Evolutionary conservation across 2,329 filamentous ascomycete species (phyloP).

Genomic region (Talaromyces sp.): DNA sequence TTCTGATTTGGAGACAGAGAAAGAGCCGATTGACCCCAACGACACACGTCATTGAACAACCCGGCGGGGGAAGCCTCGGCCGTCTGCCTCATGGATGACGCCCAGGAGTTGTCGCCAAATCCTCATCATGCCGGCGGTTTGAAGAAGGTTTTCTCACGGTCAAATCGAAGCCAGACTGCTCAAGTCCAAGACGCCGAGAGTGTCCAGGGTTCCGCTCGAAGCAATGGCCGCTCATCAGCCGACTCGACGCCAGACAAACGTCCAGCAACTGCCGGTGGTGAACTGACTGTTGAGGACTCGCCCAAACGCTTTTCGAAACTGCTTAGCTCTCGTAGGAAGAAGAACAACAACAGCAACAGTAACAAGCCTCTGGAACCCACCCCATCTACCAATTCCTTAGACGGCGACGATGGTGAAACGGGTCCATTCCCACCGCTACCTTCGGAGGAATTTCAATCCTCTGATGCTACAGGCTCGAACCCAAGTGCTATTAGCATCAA

Average conservation of each 20-base stretch:
- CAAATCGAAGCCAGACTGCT: conserved; percentile 33
- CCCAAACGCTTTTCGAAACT: conserved; percentile 48
- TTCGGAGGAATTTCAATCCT: conserved; percentile 19
- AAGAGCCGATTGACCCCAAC: neutral
- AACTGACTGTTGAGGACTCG: conserved; percentile 23
- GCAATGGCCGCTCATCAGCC: conserved; percentile 32
- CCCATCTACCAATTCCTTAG: conserved; percentile 1
- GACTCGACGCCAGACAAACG: conserved; percentile 34
- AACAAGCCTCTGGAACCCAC: conserved; percentile 8
- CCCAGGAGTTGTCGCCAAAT: conserved; percentile 15
- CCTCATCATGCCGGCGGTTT: conserved; percentile 29
- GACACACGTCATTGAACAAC: neutral
- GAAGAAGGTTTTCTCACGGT: conserved; percentile 28
- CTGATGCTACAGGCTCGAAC: conserved; percentile 15
- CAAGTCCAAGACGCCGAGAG: conserved; percentile 29
- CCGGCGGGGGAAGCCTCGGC: neutral
- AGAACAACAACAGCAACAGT: conserved; percentile 29
- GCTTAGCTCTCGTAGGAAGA: conserved; percentile 39
- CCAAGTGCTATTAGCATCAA: conserved; percentile 17
- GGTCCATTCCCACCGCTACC: neutral
- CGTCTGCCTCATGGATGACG: conserved; percentile 26
- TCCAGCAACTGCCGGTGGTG: conserved; percentile 31
- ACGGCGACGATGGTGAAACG: neutral
- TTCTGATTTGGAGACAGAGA: neutral
- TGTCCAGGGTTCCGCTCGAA: conserved; percentile 24